Percentiles rank a stretch among this genome's conserved stretches.
These are phyloP conservation scores for Solanum raphanifolium DNA, from an alignment of 257 asterid genomes.

Conservation along the genomic window DNA sequence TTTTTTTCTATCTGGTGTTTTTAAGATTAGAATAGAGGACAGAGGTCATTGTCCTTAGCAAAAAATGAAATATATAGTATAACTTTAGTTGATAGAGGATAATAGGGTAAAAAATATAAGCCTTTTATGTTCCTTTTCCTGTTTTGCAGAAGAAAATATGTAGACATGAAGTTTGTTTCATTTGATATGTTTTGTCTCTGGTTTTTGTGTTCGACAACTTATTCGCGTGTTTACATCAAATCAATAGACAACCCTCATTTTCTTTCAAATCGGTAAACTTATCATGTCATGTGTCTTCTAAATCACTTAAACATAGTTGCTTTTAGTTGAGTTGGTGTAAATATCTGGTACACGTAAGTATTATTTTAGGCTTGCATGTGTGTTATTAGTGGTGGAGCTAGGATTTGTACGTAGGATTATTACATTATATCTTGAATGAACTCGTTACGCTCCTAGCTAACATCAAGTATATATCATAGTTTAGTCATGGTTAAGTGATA, in stretches of 20 bases:
- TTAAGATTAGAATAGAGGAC: conserved; percentile 7
- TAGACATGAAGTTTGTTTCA: neutral
- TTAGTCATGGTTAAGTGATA: too few species aligned
- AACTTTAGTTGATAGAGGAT: neutral
- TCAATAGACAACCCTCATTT: neutral
- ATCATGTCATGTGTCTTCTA: neutral
- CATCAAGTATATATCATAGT: neutral
- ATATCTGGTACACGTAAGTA: accelerated
- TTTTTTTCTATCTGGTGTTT: neutral
- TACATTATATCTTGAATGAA: too few species aligned
- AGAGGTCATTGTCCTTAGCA: neutral
- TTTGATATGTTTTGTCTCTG: neutral
- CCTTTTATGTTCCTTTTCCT: neutral
- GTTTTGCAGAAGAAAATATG: neutral
- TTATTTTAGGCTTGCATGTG: neutral
- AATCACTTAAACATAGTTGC: neutral
- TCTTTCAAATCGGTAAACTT: neutral
- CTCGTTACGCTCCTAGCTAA: neutral
- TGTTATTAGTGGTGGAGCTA: neutral
- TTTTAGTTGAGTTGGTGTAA: too few species aligned
- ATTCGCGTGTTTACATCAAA: neutral
- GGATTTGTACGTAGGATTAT: neutral
- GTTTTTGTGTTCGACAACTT: neutral
- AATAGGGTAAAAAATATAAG: neutral
- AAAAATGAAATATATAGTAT: neutral